These are phyloP conservation scores for Eutypa lata DNA, from an alignment of 2,329 filamentous ascomycete genomes.

Conservation along the genomic window DNA sequence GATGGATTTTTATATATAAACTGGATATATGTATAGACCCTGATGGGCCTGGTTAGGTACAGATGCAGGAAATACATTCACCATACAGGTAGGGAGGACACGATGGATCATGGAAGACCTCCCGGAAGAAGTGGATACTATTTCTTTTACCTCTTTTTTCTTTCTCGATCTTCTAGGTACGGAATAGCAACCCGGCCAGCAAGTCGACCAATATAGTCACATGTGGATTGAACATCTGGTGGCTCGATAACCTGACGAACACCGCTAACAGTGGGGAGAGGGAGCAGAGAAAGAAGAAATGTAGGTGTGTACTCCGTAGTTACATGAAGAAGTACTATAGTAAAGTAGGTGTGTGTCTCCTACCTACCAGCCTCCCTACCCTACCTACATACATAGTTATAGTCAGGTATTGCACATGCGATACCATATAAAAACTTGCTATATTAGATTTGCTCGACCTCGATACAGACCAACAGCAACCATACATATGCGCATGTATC, in stretches of 20 bases:
- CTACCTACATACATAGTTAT: no score
- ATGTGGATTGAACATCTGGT: not conserved
- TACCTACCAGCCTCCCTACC: no score
- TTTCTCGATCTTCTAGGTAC: not conserved
- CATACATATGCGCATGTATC: no score
- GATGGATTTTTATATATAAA: no score
- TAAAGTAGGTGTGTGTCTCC: no score
- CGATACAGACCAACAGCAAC: no score
- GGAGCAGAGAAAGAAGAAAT: no score
- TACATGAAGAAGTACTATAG: no score
- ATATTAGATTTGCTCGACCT: no score
- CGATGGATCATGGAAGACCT: not conserved
- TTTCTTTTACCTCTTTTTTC: not conserved
- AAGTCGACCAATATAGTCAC: not conserved
- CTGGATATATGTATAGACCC: not conserved
- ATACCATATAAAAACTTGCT: no score
- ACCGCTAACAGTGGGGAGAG: not conserved
- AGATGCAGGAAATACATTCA: slow-evolving; percentile 16
- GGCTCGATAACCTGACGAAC: not conserved
- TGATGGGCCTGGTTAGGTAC: slow-evolving; percentile 11
- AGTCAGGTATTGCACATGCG: no score
- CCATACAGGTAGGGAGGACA: not conserved
- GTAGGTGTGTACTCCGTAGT: no score
- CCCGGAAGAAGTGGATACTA: not conserved
- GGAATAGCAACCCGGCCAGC: not conserved